Conservation (phyloP, 352 stramenopile genomes). For the Saprolegnia diclina region DNA sequence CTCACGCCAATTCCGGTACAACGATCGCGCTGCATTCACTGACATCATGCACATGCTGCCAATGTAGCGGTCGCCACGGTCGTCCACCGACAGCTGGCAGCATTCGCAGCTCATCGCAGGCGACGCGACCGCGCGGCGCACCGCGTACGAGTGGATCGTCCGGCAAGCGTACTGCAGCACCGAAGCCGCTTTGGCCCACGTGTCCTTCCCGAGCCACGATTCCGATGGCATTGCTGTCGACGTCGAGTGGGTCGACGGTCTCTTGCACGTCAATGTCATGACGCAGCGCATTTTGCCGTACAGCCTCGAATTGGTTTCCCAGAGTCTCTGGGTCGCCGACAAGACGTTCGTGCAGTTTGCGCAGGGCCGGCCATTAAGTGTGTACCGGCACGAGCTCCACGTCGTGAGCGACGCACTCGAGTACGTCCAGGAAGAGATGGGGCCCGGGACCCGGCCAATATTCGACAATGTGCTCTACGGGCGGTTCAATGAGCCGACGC, state of each 20-base stretch:
- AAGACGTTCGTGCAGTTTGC: background rate
- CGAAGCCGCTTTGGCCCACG: background rate
- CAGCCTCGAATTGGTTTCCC: background rate
- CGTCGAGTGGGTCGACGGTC: background rate
- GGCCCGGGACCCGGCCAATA: background rate
- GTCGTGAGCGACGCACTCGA: background rate
- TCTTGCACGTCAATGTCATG: slow-evolving; percentile 14
- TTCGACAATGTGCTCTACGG: slow-evolving; percentile 1
- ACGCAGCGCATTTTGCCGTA: slow-evolving; percentile 5
- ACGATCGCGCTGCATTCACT: too few relatives aligned
- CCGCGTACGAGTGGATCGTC: slow-evolving; percentile 14
- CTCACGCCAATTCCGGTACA: background rate
- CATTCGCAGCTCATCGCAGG: slow-evolving; percentile 4
- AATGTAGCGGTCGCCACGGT: background rate
- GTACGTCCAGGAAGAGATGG: slow-evolving; percentile 7
- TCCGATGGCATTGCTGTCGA: background rate
- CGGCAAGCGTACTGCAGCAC: slow-evolving; percentile 7
- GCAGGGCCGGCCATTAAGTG: background rate
- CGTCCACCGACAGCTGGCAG: background rate
- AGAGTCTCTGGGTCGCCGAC: slow-evolving; percentile 9
- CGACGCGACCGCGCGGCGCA: background rate
- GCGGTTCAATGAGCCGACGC: background rate
- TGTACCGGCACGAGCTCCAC: background rate
- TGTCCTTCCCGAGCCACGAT: background rate
- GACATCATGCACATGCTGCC: background rate